phyloP scores from a whole-genome alignment of 495 filamentous ascomycete genomes.

The Astrothelium subdiscretum region DNA sequence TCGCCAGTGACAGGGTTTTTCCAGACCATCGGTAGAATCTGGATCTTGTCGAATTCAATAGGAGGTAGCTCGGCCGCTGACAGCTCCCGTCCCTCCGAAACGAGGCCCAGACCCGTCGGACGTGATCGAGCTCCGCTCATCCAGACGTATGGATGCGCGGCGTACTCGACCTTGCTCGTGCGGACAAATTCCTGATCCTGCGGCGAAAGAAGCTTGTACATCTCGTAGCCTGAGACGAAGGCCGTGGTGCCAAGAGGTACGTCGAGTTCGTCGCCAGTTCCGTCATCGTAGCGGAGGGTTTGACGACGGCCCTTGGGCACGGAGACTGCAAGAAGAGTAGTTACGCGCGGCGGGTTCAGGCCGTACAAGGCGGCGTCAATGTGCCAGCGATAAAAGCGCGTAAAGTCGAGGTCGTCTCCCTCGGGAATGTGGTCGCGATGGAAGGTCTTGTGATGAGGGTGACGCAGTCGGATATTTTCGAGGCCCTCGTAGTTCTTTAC shows the following conservation, averaged over 20 bases:
- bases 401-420: constrained; percentile 52
- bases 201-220: constrained; percentile 63
- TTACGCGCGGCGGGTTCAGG: constrained; percentile 56
- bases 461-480: constrained; percentile 50
- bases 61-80: constrained; percentile 44
- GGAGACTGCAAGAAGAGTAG: constrained; percentile 53
- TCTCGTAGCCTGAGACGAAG: constrained; percentile 61
- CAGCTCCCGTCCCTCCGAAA: constrained; percentile 50
- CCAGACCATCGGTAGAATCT: constrained; percentile 60
- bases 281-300: constrained; percentile 58
- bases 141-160: constrained; percentile 69
- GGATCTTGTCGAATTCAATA: constrained; percentile 52
- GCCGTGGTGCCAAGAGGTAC: constrained; percentile 68
- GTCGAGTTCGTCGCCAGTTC: constrained; percentile 51
- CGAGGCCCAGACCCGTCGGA: constrained; percentile 53
- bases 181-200: constrained; percentile 55
- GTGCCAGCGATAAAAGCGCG: constrained; percentile 69
- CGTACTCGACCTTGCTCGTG: constrained; percentile 56
- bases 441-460: constrained; percentile 66
- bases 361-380: constrained; percentile 69
- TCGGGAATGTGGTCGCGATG: constrained; percentile 51
- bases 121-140: constrained; percentile 54
- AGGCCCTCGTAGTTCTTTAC: constrained; percentile 56
- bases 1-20: constrained; percentile 57
- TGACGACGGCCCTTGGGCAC: constrained; percentile 55